Conservation (phyloP, 2,329 filamentous ascomycete species). For the Phyllosticta citribraziliensis region DNA sequence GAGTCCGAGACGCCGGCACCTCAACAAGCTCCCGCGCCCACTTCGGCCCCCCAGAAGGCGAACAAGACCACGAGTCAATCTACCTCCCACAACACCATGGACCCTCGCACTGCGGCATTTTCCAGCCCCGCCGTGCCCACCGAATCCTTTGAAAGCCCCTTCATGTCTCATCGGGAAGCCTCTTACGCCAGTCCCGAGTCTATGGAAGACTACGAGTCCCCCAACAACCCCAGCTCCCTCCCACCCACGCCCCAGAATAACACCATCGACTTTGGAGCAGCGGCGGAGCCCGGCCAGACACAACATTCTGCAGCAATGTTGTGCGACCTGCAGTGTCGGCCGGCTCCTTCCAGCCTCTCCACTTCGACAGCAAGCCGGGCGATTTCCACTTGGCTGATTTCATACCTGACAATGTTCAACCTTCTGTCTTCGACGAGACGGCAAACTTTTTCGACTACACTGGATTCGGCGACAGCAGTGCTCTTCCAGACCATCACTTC, state of each 20-base stretch:
- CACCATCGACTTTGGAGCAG: slow-evolving; percentile 23
- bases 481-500: slow-evolving; percentile 22
- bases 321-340: slow-evolving; percentile 99
- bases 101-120: slow-evolving; percentile 23
- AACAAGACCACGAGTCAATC: background rate
- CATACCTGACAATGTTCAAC: slow-evolving; percentile 26
- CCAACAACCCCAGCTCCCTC: slow-evolving; percentile 26
- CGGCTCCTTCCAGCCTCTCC: slow-evolving; percentile 38
- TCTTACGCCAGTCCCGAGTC: slow-evolving; percentile 28
- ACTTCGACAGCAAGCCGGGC: slow-evolving; percentile 16
- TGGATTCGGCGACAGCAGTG: slow-evolving; percentile 16
- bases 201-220: slow-evolving; percentile 31
- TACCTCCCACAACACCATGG: slow-evolving; percentile 16
- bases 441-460: slow-evolving; percentile 32
- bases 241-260: slow-evolving; percentile 24
- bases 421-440: slow-evolving; percentile 14
- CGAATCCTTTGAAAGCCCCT: slow-evolving; percentile 12
- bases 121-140: slow-evolving; percentile 6
- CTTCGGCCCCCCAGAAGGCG: background rate
- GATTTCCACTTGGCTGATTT: slow-evolving; percentile 23
- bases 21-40: background rate
- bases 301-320: slow-evolving; percentile 99
- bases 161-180: slow-evolving; percentile 1
- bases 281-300: slow-evolving; percentile 74
- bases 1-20: background rate